These are phyloP conservation scores for Trichoderma asperellum DNA, from an alignment of 2,329 filamentous ascomycete species.

Conservation along the genomic window DNA sequence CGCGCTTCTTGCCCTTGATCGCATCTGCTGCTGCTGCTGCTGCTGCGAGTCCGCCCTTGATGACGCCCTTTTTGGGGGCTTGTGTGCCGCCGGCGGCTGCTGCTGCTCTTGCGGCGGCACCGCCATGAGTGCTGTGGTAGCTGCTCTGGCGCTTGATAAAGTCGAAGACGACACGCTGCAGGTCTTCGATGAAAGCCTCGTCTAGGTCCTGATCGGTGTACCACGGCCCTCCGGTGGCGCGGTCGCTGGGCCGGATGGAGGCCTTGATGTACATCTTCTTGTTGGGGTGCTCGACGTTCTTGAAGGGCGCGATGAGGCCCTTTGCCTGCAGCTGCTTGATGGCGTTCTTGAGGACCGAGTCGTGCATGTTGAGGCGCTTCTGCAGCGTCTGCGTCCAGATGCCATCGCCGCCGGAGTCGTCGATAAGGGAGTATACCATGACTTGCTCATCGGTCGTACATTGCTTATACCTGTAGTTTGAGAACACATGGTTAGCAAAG, in stretches of 20 bases:
- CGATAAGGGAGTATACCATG: constrained; percentile 86
- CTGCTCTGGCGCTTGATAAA: constrained; percentile 74
- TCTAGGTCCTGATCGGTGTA: constrained; percentile 91
- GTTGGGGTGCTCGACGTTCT: constrained; percentile 86
- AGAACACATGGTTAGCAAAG: not conserved
- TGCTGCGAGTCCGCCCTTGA: constrained; percentile 52
- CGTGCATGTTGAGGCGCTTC: constrained; percentile 78
- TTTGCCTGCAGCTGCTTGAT: constrained; percentile 84
- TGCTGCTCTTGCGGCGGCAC: not conserved
- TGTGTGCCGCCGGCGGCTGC: constrained; percentile 44
- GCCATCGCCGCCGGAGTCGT: constrained; percentile 80
- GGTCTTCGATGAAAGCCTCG: constrained; percentile 79
- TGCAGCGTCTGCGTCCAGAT: constrained; percentile 91
- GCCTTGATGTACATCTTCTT: constrained; percentile 97
- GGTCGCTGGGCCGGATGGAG: constrained; percentile 80
- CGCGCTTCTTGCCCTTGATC: constrained; percentile 54
- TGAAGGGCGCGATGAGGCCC: constrained; percentile 83
- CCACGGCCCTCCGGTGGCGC: constrained; percentile 92
- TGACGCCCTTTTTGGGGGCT: constrained; percentile 59
- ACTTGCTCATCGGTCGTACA: constrained; percentile 73
- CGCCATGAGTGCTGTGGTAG: constrained; percentile 54
- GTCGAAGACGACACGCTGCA: constrained; percentile 74
- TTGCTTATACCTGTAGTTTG: constrained; percentile 55
- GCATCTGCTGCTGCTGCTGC: constrained; percentile 27
- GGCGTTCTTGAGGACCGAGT: constrained; percentile 76